phyloP scores from a whole-genome alignment of 78 protist species.

The Dictyostelium firmibasis region DNA sequence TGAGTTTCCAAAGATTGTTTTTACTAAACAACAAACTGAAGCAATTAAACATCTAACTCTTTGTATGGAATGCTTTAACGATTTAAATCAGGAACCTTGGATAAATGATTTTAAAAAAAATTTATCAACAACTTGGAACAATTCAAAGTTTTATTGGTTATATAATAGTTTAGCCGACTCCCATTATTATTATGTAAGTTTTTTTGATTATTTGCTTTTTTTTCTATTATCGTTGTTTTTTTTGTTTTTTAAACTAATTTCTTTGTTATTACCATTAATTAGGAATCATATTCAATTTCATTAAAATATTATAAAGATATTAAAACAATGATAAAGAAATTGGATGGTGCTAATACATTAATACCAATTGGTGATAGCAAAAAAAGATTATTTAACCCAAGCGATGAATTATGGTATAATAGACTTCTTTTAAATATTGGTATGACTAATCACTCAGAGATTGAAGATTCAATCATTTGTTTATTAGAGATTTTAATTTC shows the following conservation, averaged over 20 bases:
- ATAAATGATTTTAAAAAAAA: neutral
- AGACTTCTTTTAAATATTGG: slow-evolving; percentile 39
- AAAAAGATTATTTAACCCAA: slow-evolving; percentile 16
- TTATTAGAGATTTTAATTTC: slow-evolving; percentile 32
- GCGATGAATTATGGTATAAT: slow-evolving; percentile 50
- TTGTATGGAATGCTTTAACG: slow-evolving; percentile 56
- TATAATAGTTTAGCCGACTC: slow-evolving; percentile 43
- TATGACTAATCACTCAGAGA: slow-evolving; percentile 69
- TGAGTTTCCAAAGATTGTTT: neutral
- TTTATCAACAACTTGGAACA: neutral
- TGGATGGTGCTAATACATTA: neutral
- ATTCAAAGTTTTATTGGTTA: slow-evolving; percentile 33
- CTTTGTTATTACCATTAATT: too few species aligned
- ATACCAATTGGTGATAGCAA: slow-evolving; percentile 5
- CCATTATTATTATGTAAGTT: slow-evolving; percentile 43
- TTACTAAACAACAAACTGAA: neutral
- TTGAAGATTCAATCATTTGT: slow-evolving; percentile 47
- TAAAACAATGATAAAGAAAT: slow-evolving; percentile 1
- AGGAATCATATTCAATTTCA: slow-evolving; percentile 47
- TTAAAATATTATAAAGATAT: slow-evolving; percentile 23
- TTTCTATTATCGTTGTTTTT: neutral
- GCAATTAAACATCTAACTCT: slow-evolving; percentile 35
- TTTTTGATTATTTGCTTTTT: neutral
- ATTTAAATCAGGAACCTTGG: slow-evolving; percentile 71
- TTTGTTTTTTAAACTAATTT: neutral